Conservation (phyloP, 176 grass and related monocot species). For the Aegilops tauschii region DNA sequence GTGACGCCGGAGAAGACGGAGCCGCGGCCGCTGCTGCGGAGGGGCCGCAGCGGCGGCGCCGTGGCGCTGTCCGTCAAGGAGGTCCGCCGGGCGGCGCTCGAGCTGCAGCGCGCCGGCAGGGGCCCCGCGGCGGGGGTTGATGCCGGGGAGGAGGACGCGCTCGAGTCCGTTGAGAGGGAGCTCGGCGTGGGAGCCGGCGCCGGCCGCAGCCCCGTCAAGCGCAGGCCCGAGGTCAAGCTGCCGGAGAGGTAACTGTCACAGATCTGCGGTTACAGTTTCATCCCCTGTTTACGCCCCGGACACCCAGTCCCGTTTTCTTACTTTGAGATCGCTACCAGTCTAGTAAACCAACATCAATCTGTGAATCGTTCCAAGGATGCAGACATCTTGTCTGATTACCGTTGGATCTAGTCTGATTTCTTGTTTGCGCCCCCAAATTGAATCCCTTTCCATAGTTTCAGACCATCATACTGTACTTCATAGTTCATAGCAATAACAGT, state of each 20-base stretch:
- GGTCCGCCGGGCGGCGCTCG: constrained; percentile 50
- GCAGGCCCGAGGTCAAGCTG: constrained; percentile 46
- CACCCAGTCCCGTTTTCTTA: not conserved
- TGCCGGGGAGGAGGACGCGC: constrained; percentile 29
- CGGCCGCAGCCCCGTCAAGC: constrained; percentile 24
- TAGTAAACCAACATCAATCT: not conserved
- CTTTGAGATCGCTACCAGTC: not conserved
- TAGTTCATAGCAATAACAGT: too few species aligned
- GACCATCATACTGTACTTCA: too few species aligned
- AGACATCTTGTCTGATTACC: too few species aligned
- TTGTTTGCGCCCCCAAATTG: too few species aligned
- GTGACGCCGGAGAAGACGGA: constrained; percentile 54
- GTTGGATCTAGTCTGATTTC: too few species aligned
- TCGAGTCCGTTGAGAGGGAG: constrained; percentile 43
- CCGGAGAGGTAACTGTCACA: constrained; percentile 56
- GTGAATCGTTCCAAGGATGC: not conserved
- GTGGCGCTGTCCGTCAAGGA: constrained; percentile 67
- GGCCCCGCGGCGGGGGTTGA: not conserved
- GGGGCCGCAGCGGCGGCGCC: constrained; percentile 24
- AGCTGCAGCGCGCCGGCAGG: constrained; percentile 20
- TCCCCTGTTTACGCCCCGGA: not conserved
- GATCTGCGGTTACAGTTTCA: not conserved
- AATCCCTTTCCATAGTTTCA: too few species aligned
- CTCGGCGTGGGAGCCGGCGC: constrained; percentile 16
- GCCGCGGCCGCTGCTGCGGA: constrained; percentile 19